Evolutionary conservation across 2,329 filamentous ascomycete species (phyloP).

Genomic region (Huntiella abstrusa): DNA sequence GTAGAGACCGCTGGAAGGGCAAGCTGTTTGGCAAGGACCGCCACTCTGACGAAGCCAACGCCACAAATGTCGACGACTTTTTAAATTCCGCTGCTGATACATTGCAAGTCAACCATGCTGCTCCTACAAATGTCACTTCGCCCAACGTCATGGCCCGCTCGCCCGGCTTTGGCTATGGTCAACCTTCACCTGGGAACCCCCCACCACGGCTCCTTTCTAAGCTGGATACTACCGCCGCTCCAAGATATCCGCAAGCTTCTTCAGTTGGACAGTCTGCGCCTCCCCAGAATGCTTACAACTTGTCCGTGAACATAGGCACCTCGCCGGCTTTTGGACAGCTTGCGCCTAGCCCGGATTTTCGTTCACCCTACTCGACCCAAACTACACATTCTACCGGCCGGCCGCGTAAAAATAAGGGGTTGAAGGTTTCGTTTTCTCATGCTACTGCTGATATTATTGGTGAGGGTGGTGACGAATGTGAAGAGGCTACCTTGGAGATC

Average conservation of each 20-base stretch:
- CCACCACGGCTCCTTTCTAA: slow-evolving; percentile 17
- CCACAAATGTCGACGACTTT: slow-evolving; percentile 38
- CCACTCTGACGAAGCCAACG: slow-evolving; percentile 18
- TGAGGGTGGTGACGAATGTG: slow-evolving; percentile 75
- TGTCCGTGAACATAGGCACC: slow-evolving; percentile 22
- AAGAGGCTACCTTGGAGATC: slow-evolving; percentile 53
- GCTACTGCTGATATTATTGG: slow-evolving; percentile 62
- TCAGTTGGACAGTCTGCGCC: slow-evolving; percentile 2
- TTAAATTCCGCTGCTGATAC: slow-evolving; percentile 35
- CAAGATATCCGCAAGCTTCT: slow-evolving; percentile 34
- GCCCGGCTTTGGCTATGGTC: slow-evolving; percentile 11
- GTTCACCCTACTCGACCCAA: slow-evolving; percentile 16
- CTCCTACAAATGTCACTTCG: slow-evolving; percentile 15
- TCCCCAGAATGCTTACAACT: slow-evolving; percentile 1
- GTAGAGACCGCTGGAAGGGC: slow-evolving; percentile 40
- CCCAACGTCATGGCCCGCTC: slow-evolving; percentile 15
- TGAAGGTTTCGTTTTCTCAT: slow-evolving; percentile 57
- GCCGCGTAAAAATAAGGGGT: slow-evolving; percentile 39
- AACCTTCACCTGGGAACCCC: too few species aligned
- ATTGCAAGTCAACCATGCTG: slow-evolving; percentile 32
- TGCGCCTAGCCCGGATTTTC: slow-evolving; percentile 24
- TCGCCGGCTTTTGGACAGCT: slow-evolving; percentile 16
- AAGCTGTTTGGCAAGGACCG: slow-evolving; percentile 36
- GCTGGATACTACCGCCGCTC: slow-evolving; percentile 37
- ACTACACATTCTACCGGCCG: slow-evolving; percentile 18